phyloP scores from a whole-genome alignment of 2,329 filamentous ascomycete species.

The Alternaria gaisen region DNA sequence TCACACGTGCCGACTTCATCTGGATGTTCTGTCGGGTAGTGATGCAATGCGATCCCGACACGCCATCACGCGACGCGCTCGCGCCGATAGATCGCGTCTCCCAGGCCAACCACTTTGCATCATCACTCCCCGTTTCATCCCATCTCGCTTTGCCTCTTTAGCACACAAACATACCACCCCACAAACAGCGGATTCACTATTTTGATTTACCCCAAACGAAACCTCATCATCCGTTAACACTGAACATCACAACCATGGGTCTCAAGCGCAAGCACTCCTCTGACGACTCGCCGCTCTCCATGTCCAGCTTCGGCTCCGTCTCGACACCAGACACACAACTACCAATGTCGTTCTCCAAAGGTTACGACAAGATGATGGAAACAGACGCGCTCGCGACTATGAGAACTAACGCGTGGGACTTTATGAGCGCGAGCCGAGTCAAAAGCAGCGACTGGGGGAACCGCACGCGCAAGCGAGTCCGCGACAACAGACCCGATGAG shows the following conservation, averaged over 20 bases:
- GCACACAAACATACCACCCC: slow-evolving; percentile 1
- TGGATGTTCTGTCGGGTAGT: background rate
- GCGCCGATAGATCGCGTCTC: slow-evolving; percentile 16
- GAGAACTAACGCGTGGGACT: slow-evolving; percentile 35
- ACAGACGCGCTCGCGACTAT: slow-evolving; percentile 25
- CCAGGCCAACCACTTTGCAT: slow-evolving; percentile 40
- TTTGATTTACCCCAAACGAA: background rate
- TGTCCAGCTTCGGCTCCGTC: slow-evolving; percentile 48
- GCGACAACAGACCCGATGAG: slow-evolving; percentile 67
- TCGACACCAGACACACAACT: slow-evolving; percentile 44
- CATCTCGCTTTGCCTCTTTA: slow-evolving; percentile 8
- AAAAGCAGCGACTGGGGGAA: slow-evolving; percentile 58
- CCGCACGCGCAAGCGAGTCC: slow-evolving; percentile 67
- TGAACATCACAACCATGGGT: slow-evolving; percentile 53
- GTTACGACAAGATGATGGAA: slow-evolving; percentile 36
- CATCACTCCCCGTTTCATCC: slow-evolving; percentile 20
- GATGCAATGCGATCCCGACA: slow-evolving; percentile 4
- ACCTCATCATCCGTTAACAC: background rate
- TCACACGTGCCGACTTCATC: background rate
- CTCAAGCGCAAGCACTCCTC: slow-evolving; percentile 67
- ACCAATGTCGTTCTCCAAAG: slow-evolving; percentile 33
- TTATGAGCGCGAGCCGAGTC: slow-evolving; percentile 34
- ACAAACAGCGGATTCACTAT: background rate
- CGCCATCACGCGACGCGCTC: slow-evolving; percentile 20
- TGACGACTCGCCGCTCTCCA: slow-evolving; percentile 56